These are phyloP conservation scores for Carpinus viminea DNA, from an alignment of 306 rosid genomes.

Conservation along the genomic window DNA sequence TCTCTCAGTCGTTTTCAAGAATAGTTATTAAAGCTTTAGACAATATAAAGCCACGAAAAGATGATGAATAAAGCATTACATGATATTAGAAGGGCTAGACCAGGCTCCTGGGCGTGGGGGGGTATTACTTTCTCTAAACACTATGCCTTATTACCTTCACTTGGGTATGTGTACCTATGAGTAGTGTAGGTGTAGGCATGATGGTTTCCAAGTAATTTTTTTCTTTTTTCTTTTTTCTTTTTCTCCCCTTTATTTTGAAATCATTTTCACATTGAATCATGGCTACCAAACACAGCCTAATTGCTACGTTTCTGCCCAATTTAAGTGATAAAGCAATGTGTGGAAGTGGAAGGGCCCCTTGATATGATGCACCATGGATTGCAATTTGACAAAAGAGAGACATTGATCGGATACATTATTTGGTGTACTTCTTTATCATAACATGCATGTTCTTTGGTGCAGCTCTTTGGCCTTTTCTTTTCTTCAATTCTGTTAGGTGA, in stretches of 20 bases:
- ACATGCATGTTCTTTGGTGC: slow-evolving; percentile 21
- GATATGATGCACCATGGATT: slow-evolving; percentile 28
- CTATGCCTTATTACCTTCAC: neutral
- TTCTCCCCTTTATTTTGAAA: neutral
- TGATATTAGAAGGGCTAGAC: neutral
- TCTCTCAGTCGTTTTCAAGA: neutral
- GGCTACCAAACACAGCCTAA: slow-evolving; percentile 5
- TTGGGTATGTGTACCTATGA: neutral
- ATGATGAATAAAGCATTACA: neutral
- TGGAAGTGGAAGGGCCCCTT: slow-evolving; percentile 14
- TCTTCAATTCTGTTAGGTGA: slow-evolving; percentile 17
- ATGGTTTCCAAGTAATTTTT: neutral
- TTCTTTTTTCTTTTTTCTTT: neutral
- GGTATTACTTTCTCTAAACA: neutral
- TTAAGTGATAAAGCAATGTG: neutral
- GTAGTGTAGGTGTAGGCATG: neutral
- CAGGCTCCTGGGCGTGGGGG: neutral
- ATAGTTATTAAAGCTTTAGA: neutral
- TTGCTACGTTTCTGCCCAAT: too few relatives aligned
- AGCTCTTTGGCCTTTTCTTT: slow-evolving; percentile 23
- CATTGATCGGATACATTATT: slow-evolving; percentile 17
- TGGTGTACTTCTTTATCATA: slow-evolving; percentile 10
- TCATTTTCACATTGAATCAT: neutral
- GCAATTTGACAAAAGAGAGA: slow-evolving; percentile 11
- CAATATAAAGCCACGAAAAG: neutral